phyloP scores from a whole-genome alignment of 1,284 basidiomycete species.

The Irpex lacteus region DNA sequence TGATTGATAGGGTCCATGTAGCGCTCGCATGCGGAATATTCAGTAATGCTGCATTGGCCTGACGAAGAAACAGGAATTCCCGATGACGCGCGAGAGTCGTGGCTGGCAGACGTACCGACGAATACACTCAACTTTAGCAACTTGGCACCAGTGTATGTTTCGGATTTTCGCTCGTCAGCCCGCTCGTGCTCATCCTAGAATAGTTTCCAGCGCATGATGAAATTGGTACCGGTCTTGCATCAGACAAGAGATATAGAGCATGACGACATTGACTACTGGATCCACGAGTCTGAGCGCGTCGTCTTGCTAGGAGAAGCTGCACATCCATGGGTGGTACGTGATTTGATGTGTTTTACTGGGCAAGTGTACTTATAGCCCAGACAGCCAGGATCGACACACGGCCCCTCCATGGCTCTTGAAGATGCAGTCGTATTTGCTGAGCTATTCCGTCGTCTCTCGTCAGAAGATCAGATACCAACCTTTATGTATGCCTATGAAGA shows the following conservation, averaged over 20 bases:
- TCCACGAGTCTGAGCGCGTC: conserved; percentile 12
- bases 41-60: conserved; percentile 15
- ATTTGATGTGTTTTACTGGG: neutral
- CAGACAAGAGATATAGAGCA: conserved; percentile 14
- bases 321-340: conserved; percentile 16
- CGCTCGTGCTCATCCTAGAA: neutral
- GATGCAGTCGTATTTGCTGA: conserved; percentile 29
- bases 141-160: conserved; percentile 7
- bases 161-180: neutral
- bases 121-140: conserved; percentile 2
- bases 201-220: conserved; percentile 14
- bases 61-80: conserved; percentile 12
- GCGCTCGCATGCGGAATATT: conserved; percentile 13
- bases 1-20: conserved; percentile 1
- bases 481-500: conserved; percentile 27
- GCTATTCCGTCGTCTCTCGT: conserved; percentile 24
- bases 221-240: conserved; percentile 10
- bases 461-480: conserved; percentile 17
- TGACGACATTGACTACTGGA: conserved; percentile 14
- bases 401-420: conserved; percentile 27
- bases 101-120: conserved; percentile 14
- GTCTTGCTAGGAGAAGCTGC: conserved; percentile 17
- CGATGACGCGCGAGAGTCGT: conserved; percentile 10
- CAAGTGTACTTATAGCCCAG: neutral
- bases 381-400: conserved; percentile 23